Evolutionary conservation across 2,329 filamentous ascomycete genomes (phyloP).

Genomic region (Nothopassalora personata): DNA sequence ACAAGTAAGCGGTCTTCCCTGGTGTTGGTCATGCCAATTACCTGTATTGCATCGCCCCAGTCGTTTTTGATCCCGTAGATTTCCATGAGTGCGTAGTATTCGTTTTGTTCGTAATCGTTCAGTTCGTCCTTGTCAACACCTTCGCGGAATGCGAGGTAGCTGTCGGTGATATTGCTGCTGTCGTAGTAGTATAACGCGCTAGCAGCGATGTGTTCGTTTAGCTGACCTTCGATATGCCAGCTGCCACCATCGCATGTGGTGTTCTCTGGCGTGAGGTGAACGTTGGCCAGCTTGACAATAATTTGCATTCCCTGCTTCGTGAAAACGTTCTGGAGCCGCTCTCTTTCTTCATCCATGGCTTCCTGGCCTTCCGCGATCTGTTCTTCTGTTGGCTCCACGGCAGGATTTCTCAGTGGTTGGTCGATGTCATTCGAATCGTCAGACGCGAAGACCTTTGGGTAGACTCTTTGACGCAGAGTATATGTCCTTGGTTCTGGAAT

Average conservation of each 20-base stretch:
- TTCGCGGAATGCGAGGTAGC: conserved; percentile 47
- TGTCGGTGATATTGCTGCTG: conserved; percentile 53
- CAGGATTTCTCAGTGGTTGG: neutral
- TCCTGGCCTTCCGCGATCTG: neutral
- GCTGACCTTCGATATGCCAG: conserved; percentile 46
- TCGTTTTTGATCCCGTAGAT: conserved; percentile 24
- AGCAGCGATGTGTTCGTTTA: conserved; percentile 60
- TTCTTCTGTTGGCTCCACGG: neutral
- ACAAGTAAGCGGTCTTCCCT: conserved; percentile 46
- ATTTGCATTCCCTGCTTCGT: conserved; percentile 49
- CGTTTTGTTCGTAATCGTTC: conserved; percentile 7
- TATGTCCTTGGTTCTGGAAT: neutral
- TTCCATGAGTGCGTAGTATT: conserved; percentile 17
- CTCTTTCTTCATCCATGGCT: neutral
- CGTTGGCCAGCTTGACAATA: conserved; percentile 57
- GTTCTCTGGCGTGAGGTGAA: conserved; percentile 54
- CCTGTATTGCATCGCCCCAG: conserved; percentile 34
- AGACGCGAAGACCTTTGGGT: neutral
- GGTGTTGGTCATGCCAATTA: conserved; percentile 46
- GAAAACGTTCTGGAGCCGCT: conserved; percentile 22
- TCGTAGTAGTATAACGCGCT: conserved; percentile 60
- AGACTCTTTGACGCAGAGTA: neutral
- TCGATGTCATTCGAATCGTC: neutral
- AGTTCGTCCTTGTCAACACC: conserved; percentile 9
- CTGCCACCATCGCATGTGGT: conserved; percentile 50